Evolutionary conservation across 148 eudicot genomes (phyloP), one percentile per base, ranked within the genome.

Genomic region (Cornus controversa): DNA sequence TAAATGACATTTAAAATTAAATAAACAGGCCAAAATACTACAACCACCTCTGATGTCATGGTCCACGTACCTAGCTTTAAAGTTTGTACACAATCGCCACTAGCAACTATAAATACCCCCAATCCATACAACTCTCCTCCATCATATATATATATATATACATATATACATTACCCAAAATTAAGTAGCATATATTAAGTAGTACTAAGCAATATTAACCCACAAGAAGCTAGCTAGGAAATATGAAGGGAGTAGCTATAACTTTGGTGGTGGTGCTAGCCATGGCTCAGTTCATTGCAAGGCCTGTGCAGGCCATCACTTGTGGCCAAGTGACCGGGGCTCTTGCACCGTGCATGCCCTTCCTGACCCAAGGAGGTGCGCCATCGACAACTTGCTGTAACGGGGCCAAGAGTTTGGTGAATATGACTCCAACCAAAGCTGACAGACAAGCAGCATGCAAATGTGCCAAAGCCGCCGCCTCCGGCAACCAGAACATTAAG

Each of bases 211-310:
- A 4, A 6, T 40, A 4, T 6, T 36, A 2, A 2, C 53, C 53
- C 57, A 50, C 3, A 50, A 50, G 7, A 16, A 16, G 57, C 57
- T 50, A 8, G 14, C 0, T 50, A 8, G 14, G 0, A n/a, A 73
- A 11, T 27, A 73, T 73, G 76, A 73, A 73, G 76, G 50, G 67
- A 73, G 67, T 16, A 0, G 67, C n/a, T 10, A 60, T 73, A 14
- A 14, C 66, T 10, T 22, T 73, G 66, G 9, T 73, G 75, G 75
- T 58, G 75, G 75, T 73, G 23, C 20, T 73, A 23, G 75, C 66
- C 45, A 24, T 11, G 67, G 53, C 8, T 60, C 53, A 73, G 27
- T 22, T 60, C 25, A 16, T 24, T 47, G 76, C 76, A 10, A 58
- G 27, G 45, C 76, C 76, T 0, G 15, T 27, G 2, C 20, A 8